Base-by-base conservation (phyloP, 73 alveolate species). In the Halteria grandinella region DNA sequence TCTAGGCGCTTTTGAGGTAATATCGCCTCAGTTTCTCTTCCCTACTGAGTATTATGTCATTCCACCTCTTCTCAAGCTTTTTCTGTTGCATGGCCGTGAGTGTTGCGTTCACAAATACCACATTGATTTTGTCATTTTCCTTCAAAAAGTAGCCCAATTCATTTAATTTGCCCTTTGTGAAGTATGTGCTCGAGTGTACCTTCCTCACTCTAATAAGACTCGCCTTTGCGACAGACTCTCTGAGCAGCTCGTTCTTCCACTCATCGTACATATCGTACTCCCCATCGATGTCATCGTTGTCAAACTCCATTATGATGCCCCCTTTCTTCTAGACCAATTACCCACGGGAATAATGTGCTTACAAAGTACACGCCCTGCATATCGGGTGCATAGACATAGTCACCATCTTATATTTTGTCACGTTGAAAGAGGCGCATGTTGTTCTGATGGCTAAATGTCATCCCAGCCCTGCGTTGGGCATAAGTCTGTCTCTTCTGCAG, bases 101-200 rank as follows among this genome's bases (percentile, higher is more conserved):
- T 28, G 72, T 70, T 10, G 92, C 29, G 62, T 93, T 93, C 8
- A 93, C 62, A 66, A 82, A 93, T 0, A 93, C 95, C 20, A 87
- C 89, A 53, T 89, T 75, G 7, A 91, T 74, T 27, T 75, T 62
- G 5, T n/a, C 11, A 24, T 83, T 76, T 33, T 88, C 93, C 48
- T 66, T 77, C 8, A 93, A 60, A 34, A 25, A 79, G 44, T 76
- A 74, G 0, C 97, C 96, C 5, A 93, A 27, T 43, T 80, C 93
- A 43, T 60, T 36, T 10, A 93, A 74, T 60, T 93, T 93, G 7
- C 98, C 98, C 45, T 83, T 87, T 32, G 92, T 48, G 31, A 93
- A 91, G 52, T 50, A 93, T 8, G 91, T 73, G 27, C 89, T 58
- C 1, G 93, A 59, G 37, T 63, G 69, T 1, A 82, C 81, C 28